phyloP scores from a whole-genome alignment of 495 filamentous ascomycete genomes.

The Glutinoglossum americanum region DNA sequence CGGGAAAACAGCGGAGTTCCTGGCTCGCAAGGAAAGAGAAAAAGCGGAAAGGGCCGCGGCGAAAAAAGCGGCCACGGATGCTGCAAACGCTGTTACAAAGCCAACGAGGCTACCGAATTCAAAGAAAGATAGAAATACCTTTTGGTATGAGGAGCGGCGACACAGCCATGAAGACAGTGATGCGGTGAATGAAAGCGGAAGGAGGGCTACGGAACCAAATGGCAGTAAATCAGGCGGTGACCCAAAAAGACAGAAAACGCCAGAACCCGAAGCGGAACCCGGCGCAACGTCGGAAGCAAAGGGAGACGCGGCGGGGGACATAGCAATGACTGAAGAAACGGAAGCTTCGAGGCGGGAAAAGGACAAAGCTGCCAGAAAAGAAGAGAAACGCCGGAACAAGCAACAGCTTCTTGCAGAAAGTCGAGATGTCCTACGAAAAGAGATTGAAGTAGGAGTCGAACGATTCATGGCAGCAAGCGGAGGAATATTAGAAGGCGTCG shows the following conservation, averaged over 20 bases:
- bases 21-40: conserved; percentile 79
- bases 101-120: conserved; percentile 53
- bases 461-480: conserved; percentile 63
- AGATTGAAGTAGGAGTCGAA: conserved; percentile 74
- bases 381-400: conserved; percentile 18
- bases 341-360: conserved; percentile 3
- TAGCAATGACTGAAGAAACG: conserved; percentile 8
- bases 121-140: conserved; percentile 51
- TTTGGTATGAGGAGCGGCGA: conserved; percentile 62
- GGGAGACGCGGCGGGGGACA: conserved; percentile 3
- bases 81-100: conserved; percentile 24
- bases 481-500: conserved; percentile 55
- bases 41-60: conserved; percentile 51
- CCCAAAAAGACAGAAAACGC: conserved; percentile 21
- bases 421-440: conserved; percentile 27
- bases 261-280: conserved; percentile 11
- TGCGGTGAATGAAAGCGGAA: conserved; percentile 22
- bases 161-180: conserved; percentile 35
- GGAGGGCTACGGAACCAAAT: conserved; percentile 15
- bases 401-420: conserved; percentile 20
- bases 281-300: conserved; percentile 6
- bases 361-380: conserved; percentile 16
- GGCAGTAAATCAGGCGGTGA: conserved; percentile 18
- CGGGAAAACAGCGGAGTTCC: conserved; percentile 77
- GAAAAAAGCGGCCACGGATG: conserved; percentile 29